A percentile compares a stretch with the other conserved stretches of the same genome.
Evolutionary conservation across 805 yeast species (phyloP).

Genomic region (Babjeviella inositovora): DNA sequence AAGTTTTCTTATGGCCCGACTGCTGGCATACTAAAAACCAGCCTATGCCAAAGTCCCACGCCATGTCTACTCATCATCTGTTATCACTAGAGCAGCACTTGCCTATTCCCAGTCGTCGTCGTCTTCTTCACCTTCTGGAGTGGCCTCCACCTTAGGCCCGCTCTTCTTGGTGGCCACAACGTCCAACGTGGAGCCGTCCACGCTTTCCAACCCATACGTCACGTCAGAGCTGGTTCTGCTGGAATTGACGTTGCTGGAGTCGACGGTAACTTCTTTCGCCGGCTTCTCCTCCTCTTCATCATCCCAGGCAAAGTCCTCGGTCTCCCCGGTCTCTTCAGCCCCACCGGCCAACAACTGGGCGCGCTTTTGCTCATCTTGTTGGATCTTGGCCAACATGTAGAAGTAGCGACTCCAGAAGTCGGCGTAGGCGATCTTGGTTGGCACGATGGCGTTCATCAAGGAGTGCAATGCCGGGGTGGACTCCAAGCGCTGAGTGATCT

Average conservation of each 20-base stretch:
- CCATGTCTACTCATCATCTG: too few species aligned
- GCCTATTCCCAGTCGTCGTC: too few species aligned
- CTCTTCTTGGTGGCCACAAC: slow-evolving; percentile 7
- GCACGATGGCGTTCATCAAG: slow-evolving; percentile 51
- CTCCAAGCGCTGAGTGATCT: slow-evolving; percentile 28
- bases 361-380: slow-evolving; percentile 48
- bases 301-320: slow-evolving; percentile 34
- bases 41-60: too few species aligned
- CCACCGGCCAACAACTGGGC: slow-evolving; percentile 37
- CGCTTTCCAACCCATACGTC: slow-evolving; percentile 20
- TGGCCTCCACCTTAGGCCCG: too few species aligned
- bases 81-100: too few species aligned
- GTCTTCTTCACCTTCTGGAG: too few species aligned
- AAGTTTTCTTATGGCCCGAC: too few species aligned
- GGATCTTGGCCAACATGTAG: slow-evolving; percentile 30
- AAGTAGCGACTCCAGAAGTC: slow-evolving; percentile 70
- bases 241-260: slow-evolving; percentile 4
- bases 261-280: slow-evolving; percentile 10
- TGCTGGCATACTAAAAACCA: too few species aligned
- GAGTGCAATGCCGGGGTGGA: slow-evolving; percentile 32
- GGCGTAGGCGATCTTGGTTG: slow-evolving; percentile 36
- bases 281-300: slow-evolving; percentile 26
- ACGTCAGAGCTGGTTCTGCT: slow-evolving; percentile 17
- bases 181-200: slow-evolving; percentile 15
- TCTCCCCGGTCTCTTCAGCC: slow-evolving; percentile 12